These are phyloP conservation scores for Saturnispora dispora DNA, from an alignment of 805 yeast genomes.

Conservation along the genomic window DNA sequence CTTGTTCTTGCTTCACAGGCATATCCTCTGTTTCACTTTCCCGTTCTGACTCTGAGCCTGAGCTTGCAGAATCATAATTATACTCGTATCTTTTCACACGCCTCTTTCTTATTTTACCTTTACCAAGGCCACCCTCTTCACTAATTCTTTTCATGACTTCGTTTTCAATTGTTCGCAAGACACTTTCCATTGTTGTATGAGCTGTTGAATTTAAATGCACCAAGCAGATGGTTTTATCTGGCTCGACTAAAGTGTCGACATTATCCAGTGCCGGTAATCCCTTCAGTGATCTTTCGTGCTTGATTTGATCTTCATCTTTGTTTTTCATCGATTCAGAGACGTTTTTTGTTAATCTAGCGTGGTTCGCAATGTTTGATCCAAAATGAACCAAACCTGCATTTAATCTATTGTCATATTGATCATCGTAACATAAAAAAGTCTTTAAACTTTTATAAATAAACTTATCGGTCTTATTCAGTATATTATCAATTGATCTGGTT, in stretches of 20 bases:
- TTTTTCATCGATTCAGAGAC: constrained; percentile 12
- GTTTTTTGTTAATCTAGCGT: constrained; percentile 27
- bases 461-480: constrained; percentile 27
- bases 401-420: constrained; percentile 22
- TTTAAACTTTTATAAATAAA: constrained; percentile 29
- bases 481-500: constrained; percentile 22
- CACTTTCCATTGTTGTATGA: constrained; percentile 10
- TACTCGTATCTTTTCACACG: constrained; percentile 9
- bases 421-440: constrained; percentile 16
- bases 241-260: constrained; percentile 11
- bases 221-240: constrained; percentile 11
- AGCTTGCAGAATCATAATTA: constrained; percentile 6
- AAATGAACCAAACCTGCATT: constrained; percentile 31
- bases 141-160: constrained; percentile 3
- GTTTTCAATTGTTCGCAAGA: constrained; percentile 13
- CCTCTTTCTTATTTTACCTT: constrained; percentile 8
- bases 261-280: background rate
- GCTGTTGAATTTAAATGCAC: constrained; percentile 14
- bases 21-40: background rate
- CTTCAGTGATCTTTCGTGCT: background rate
- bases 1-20: background rate
- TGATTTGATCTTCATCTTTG: constrained; percentile 5
- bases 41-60: constrained; percentile 5
- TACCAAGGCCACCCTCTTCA: constrained; percentile 2
- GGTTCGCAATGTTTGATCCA: constrained; percentile 37